Evolutionary conservation across 352 stramenopile genomes (phyloP).

Genomic region (Pythium myriotylum): DNA sequence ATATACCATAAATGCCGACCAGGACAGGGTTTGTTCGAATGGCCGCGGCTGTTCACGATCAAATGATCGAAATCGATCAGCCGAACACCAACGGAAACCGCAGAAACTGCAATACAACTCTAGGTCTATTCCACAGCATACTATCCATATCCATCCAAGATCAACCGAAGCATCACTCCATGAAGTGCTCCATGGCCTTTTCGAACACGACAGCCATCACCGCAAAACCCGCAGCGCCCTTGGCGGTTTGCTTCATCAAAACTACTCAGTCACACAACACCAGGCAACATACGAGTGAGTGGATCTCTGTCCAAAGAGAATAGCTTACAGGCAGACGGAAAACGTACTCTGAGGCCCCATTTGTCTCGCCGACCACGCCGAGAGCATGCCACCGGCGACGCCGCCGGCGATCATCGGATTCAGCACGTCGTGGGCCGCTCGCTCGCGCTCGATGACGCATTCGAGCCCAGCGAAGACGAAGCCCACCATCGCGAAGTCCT

Average conservation of each 20-base stretch:
- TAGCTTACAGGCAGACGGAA: too few relatives aligned
- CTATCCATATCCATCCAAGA: slow-evolving; percentile 18
- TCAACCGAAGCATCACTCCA: slow-evolving; percentile 2
- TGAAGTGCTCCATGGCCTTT: slow-evolving; percentile 74
- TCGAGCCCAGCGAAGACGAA: slow-evolving; percentile 82
- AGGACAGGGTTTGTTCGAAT: too few relatives aligned
- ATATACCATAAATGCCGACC: too few relatives aligned
- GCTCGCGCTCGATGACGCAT: slow-evolving; percentile 84
- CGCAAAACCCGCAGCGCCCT: slow-evolving; percentile 78
- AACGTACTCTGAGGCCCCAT: slow-evolving; percentile 61
- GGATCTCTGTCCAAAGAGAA: too few relatives aligned
- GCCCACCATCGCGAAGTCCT: slow-evolving; percentile 86
- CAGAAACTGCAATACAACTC: slow-evolving; percentile 1
- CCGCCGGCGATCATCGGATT: slow-evolving; percentile 80
- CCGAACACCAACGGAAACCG: too few relatives aligned
- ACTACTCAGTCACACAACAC: slow-evolving; percentile 33
- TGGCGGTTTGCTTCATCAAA: slow-evolving; percentile 67
- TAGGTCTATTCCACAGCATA: slow-evolving; percentile 16
- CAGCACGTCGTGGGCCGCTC: slow-evolving; percentile 71
- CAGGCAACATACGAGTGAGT: too few relatives aligned
- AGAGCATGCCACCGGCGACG: slow-evolving; percentile 63
- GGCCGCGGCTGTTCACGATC: too few relatives aligned
- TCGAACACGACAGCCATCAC: slow-evolving; percentile 88
- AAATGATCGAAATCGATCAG: too few relatives aligned
- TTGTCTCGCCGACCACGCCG: slow-evolving; percentile 68